Percentiles rank a stretch among this genome's conserved stretches.
Evolutionary conservation across 352 stramenopile genomes (phyloP).

Genomic region (Globisporangium nodosum): DNA sequence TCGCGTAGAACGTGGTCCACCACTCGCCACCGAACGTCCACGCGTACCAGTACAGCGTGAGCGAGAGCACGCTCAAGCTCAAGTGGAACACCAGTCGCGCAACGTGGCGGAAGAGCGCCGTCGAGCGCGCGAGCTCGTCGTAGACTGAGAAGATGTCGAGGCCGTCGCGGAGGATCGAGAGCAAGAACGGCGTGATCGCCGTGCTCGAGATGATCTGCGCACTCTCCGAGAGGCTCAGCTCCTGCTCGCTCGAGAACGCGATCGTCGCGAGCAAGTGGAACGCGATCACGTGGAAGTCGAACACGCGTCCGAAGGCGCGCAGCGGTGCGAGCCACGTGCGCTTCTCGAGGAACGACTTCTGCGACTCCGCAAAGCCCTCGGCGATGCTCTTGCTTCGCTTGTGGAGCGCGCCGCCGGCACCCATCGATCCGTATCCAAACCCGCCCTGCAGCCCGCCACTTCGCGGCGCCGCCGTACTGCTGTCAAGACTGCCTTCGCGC

Average conservation of each 20-base stretch:
- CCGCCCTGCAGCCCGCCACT: constrained; percentile 14
- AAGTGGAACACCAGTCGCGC: constrained; percentile 78
- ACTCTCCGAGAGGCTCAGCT: constrained; percentile 85
- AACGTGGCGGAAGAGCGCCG: constrained; percentile 81
- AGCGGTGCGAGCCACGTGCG: constrained; percentile 94
- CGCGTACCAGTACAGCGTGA: constrained; percentile 82
- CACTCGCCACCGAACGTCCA: constrained; percentile 54
- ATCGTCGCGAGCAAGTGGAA: constrained; percentile 95
- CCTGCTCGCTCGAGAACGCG: constrained; percentile 89
- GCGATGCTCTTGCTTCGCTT: constrained; percentile 78
- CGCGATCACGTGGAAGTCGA: constrained; percentile 97
- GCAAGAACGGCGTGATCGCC: constrained; percentile 88
- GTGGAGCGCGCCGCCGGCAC: constrained; percentile 17
- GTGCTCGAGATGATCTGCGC: constrained; percentile 87
- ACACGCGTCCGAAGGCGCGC: constrained; percentile 93
- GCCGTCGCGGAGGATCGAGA: constrained; percentile 86
- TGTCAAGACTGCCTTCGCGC: constrained; percentile 16
- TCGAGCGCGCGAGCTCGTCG: constrained; percentile 36
- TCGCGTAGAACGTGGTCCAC: constrained; percentile 64
- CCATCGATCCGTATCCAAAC: constrained; percentile 13
- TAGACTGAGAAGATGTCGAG: constrained; percentile 91
- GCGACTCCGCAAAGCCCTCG: constrained; percentile 82
- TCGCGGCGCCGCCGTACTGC: constrained; percentile 10
- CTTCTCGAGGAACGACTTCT: constrained; percentile 98
- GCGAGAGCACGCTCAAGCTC: constrained; percentile 41